phyloP scores from a whole-genome alignment of 1,284 basidiomycete genomes.

The Sphaerobolus stellatus region DNA sequence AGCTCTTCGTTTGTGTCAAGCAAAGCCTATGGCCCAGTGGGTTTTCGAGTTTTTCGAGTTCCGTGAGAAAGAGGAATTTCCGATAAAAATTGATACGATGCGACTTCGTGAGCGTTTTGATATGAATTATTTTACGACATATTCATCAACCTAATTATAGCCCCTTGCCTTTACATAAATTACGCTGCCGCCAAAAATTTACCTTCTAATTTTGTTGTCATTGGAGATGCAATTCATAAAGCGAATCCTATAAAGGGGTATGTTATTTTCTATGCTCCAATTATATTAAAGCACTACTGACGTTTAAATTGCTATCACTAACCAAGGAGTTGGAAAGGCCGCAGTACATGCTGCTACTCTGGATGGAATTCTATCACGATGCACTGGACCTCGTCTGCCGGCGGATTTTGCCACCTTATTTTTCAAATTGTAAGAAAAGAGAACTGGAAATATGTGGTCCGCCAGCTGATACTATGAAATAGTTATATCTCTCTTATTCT shows the following conservation, averaged over 20 bases:
- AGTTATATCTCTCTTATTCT: not conserved
- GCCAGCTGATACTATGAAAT: constrained; percentile 11
- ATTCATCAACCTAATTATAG: constrained; percentile 2
- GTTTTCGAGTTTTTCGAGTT: constrained; percentile 19
- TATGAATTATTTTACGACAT: not conserved
- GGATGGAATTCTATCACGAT: constrained; percentile 11
- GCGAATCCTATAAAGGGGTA: constrained; percentile 7
- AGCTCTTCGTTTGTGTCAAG: too few relatives aligned
- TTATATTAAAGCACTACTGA: too few relatives aligned
- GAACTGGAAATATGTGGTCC: constrained; percentile 18
- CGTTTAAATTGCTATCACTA: constrained; percentile 1
- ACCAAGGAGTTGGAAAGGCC: constrained; percentile 20
- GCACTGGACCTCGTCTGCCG: constrained; percentile 4
- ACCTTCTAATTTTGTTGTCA: constrained; percentile 22
- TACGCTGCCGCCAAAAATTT: constrained; percentile 18
- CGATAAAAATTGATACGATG: constrained; percentile 2
- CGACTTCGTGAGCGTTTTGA: constrained; percentile 16
- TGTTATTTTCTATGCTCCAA: constrained; percentile 3
- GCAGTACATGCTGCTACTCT: constrained; percentile 14
- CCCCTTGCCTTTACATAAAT: constrained; percentile 14
- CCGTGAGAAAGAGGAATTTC: constrained; percentile 18
- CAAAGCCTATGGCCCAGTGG: constrained; percentile 22
- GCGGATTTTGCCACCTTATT: constrained; percentile 17
- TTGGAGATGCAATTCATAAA: constrained; percentile 23
- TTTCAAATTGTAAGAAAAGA: constrained; percentile 16